phyloP scores from a whole-genome alignment of 164 flowering plant species.

The Umbilicus rupestris region DNA sequence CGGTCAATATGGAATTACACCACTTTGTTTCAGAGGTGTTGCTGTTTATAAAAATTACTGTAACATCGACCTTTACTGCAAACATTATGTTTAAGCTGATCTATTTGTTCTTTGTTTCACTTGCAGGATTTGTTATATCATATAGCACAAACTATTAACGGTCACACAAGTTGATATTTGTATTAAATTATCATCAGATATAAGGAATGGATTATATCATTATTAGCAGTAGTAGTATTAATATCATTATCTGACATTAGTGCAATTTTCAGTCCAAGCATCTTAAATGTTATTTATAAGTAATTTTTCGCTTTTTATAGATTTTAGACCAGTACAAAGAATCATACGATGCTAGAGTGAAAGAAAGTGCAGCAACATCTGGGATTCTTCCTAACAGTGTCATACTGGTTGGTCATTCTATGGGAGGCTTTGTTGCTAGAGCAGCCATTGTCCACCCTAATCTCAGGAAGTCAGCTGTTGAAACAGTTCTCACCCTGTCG shows the following conservation, averaged over 20 bases:
- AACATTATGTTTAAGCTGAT: neutral
- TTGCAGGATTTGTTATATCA: neutral
- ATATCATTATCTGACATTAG: too few species aligned
- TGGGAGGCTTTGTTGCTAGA: conserved; percentile 99
- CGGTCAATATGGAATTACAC: neutral
- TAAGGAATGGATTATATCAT: neutral
- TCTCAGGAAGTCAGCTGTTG: conserved; percentile 73
- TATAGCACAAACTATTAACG: neutral
- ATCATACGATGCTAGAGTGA: conserved; percentile 56
- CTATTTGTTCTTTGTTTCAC: neutral
- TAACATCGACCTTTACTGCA: neutral
- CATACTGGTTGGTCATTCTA: conserved; percentile 95
- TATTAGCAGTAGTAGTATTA: neutral
- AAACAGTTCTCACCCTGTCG: conserved; percentile 89
- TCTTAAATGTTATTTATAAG: neutral
- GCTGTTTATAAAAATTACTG: neutral
- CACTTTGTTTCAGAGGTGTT: neutral
- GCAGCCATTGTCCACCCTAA: conserved; percentile 80
- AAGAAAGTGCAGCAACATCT: conserved; percentile 58
- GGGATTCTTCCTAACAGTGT: conserved; percentile 72
- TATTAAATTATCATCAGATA: neutral
- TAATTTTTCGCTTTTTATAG: conserved; percentile 28
- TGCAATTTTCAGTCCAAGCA: too few species aligned
- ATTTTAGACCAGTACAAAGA: conserved; percentile 83
- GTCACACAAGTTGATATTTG: neutral